Evolutionary conservation across 177 flowering plant species (phyloP).

Genomic region (Telopea speciosissima): DNA sequence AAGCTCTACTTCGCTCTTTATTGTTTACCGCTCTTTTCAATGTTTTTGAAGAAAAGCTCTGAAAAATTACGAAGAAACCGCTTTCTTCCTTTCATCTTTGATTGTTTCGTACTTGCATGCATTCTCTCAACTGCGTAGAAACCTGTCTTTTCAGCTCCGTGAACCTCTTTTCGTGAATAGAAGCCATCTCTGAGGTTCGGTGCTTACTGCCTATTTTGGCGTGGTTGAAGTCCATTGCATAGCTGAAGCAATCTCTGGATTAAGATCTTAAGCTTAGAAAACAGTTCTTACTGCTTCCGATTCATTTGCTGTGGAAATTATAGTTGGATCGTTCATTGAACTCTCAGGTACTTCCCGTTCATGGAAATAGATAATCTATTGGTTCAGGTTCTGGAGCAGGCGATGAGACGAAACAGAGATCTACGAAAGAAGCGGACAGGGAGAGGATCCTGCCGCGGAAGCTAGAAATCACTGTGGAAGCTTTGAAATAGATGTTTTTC

Average conservation of each 20-base stretch:
- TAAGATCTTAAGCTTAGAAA: not conserved
- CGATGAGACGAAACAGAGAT: constrained; percentile 17
- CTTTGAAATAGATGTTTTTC: not conserved
- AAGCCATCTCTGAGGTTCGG: not conserved
- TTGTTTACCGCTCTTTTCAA: not conserved
- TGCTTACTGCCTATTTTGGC: not conserved
- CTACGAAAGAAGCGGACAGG: constrained; percentile 23
- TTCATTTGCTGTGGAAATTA: not conserved
- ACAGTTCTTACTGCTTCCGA: not conserved
- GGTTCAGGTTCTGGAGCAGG: constrained; percentile 12
- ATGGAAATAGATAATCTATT: constrained; percentile 20
- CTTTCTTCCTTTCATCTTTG: not conserved
- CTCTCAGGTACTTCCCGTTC: constrained; percentile 1
- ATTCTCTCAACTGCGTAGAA: not conserved
- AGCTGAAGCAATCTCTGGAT: not conserved
- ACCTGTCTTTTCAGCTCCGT: not conserved
- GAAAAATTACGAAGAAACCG: too few relatives aligned
- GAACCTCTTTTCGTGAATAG: not conserved
- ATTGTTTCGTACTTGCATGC: too few relatives aligned
- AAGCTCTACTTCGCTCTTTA: not conserved
- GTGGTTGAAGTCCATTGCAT: not conserved
- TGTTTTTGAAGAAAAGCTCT: not conserved
- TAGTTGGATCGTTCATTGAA: not conserved
- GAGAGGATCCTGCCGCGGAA: constrained; percentile 30
- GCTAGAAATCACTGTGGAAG: constrained; percentile 5